These are phyloP conservation scores for Neonectria ditissima DNA, from an alignment of 2,329 filamentous ascomycete genomes.

Conservation along the genomic window DNA sequence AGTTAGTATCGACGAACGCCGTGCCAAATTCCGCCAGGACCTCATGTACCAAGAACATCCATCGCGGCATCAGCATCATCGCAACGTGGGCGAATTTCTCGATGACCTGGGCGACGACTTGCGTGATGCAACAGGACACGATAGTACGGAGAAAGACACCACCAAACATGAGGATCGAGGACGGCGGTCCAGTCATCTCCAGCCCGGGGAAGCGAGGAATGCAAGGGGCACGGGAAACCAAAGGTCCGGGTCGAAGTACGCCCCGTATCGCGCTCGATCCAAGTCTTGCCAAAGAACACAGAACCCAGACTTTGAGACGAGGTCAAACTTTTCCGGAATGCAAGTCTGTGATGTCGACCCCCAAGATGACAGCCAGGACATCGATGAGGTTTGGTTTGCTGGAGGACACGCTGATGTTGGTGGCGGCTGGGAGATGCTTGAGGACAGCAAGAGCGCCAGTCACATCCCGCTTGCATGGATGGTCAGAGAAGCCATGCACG, in stretches of 20 bases:
- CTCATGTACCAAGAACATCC: constrained; percentile 67
- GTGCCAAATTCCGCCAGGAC: constrained; percentile 79
- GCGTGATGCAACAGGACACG: constrained; percentile 13
- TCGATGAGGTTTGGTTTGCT: constrained; percentile 84
- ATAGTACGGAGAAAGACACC: not conserved
- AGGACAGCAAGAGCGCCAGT: constrained; percentile 71
- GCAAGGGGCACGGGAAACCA: constrained; percentile 18
- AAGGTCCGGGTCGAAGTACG: constrained; percentile 44
- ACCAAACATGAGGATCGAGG: constrained; percentile 29
- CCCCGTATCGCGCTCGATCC: constrained; percentile 57
- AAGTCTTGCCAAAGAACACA: constrained; percentile 49
- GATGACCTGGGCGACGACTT: constrained; percentile 36
- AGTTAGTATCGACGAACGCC: constrained; percentile 76
- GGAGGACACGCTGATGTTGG: constrained; percentile 84
- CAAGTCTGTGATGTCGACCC: constrained; percentile 48
- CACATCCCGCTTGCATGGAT: constrained; percentile 79
- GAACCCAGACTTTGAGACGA: constrained; percentile 39
- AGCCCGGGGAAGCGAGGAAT: constrained; percentile 26
- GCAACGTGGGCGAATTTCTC: constrained; percentile 41
- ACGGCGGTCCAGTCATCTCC: constrained; percentile 30
- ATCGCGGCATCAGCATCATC: constrained; percentile 34
- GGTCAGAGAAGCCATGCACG: constrained; percentile 68
- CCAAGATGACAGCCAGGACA: constrained; percentile 71
- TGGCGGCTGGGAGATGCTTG: constrained; percentile 75
- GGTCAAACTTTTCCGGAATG: constrained; percentile 48